Base-by-base conservation (phyloP, 371 early-diverging fungal species). In the Chytridium lagenaria region DNA sequence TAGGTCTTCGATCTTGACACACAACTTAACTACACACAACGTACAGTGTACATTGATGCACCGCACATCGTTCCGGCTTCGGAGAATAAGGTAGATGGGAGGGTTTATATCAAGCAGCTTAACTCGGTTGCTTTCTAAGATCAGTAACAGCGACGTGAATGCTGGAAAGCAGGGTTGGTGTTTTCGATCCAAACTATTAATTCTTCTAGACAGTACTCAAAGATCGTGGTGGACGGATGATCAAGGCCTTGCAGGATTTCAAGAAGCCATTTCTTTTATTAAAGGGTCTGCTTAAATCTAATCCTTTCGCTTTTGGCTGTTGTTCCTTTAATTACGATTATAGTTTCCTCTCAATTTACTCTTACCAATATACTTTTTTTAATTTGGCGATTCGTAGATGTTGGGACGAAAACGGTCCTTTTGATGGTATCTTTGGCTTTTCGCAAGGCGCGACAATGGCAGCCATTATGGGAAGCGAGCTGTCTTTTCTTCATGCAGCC, bases 401-500 rank as follows among this genome's bases (percentile, higher is more conserved):
- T 68, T 87, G n/a, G 78, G 79, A 81, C 10, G 82, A 83, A 61
- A 34, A 88, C 84, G 91, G 90, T 2, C 90, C 91, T 1, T 92
- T 91, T 75, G 89, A 90, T 74, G 92, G 91, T 33, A 82, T 92
- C 2, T 81, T 92, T 74, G 92, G 92, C 3, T 92, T 92, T 74
- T 90, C 90, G 10, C 92, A 92, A 76, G 91, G 90, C 50, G 91
- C 91, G 1, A 85, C 90, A 31, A 82, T 91, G 78, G 90, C 92
- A 3, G 87, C 90, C 16, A 70, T 90, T 1, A 59, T 92, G 59
- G 77, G 84, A 15, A 76, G 82, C 16, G 71, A 86, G 36, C 69
- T 91, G 30, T 36, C 61, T 10, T 50, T 65, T 12, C 44, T 50
- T 1, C 12, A 50, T 3, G 44, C 31, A 63, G 28, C 26, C 63